These are phyloP conservation scores for Gnetum montanum DNA, from an alignment of 75 land plant genomes.

Conservation along the genomic window DNA sequence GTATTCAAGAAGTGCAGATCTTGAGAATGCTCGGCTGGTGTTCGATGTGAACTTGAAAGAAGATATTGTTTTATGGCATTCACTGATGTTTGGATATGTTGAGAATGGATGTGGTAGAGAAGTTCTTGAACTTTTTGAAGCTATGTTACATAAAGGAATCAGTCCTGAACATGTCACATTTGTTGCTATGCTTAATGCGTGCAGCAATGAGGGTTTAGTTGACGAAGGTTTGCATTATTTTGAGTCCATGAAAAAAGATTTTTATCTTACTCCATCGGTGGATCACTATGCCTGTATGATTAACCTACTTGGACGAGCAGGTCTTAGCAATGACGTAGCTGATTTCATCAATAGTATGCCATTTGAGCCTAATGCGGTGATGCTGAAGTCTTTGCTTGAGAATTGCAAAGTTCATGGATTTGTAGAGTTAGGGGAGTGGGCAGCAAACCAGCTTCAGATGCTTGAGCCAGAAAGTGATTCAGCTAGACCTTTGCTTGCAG, in stretches of 20 bases:
- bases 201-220: conserved; percentile 49
- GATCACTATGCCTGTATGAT: conserved; percentile 54
- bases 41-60: conserved; percentile 21
- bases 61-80: conserved; percentile 61
- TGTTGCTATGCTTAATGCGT: conserved; percentile 42
- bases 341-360: conserved; percentile 46
- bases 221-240: conserved; percentile 28
- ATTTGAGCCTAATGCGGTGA: conserved; percentile 32
- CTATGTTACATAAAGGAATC: conserved; percentile 23
- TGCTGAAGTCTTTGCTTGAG: conserved; percentile 51
- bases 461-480: conserved; percentile 36
- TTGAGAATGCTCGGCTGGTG: conserved; percentile 24
- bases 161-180: conserved; percentile 42
- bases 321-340: conserved; percentile 31
- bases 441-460: conserved; percentile 32
- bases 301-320: conserved; percentile 62
- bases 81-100: conserved; percentile 55
- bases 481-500: conserved; percentile 43
- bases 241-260: conserved; percentile 25
- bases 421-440: conserved; percentile 33
- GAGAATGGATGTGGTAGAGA: conserved; percentile 33
- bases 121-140: conserved; percentile 23
- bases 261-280: conserved; percentile 30
- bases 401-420: conserved; percentile 38
- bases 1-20: conserved; percentile 60